Evolutionary conservation across 371 early-diverging fungal species (phyloP).

Genomic region (Mortierella sp.): DNA sequence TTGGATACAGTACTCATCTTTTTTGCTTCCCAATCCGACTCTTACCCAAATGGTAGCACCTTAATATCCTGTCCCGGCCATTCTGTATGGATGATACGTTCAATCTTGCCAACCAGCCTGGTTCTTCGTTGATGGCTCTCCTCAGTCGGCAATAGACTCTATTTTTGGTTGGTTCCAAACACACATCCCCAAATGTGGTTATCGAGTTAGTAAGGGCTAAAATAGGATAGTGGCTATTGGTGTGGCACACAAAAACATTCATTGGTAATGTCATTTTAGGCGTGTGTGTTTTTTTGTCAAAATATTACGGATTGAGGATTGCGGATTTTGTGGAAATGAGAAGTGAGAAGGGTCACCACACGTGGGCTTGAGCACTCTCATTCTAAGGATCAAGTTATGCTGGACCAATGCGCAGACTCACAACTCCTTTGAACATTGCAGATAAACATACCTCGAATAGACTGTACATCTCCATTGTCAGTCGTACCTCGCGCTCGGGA

Average conservation of each 20-base stretch:
- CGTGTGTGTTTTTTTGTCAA: background rate
- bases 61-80: slow-evolving; percentile 56
- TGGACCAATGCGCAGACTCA: background rate
- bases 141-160: slow-evolving; percentile 51
- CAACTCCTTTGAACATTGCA: background rate
- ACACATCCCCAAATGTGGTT: no score
- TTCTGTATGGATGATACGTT: slow-evolving; percentile 36
- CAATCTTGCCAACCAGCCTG: slow-evolving; percentile 41
- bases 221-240: background rate
- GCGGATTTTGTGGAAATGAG: background rate
- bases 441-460: slow-evolving; percentile 46
- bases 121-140: slow-evolving; percentile 51
- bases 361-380: slow-evolving; percentile 11
- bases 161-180: background rate
- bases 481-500: slow-evolving; percentile 33
- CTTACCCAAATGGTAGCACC: slow-evolving; percentile 58
- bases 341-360: slow-evolving; percentile 5
- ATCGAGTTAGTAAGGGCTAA: background rate
- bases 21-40: background rate
- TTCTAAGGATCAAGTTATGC: slow-evolving; percentile 4
- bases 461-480: slow-evolving; percentile 55
- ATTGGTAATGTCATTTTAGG: background rate
- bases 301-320: background rate
- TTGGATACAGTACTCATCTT: background rate
- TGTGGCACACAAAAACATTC: background rate